A percentile compares a stretch with the other conserved stretches of the same genome.
phyloP scores from a whole-genome alignment of 73 alveolate genomes.

The Tetrahymena thermophila region DNA sequence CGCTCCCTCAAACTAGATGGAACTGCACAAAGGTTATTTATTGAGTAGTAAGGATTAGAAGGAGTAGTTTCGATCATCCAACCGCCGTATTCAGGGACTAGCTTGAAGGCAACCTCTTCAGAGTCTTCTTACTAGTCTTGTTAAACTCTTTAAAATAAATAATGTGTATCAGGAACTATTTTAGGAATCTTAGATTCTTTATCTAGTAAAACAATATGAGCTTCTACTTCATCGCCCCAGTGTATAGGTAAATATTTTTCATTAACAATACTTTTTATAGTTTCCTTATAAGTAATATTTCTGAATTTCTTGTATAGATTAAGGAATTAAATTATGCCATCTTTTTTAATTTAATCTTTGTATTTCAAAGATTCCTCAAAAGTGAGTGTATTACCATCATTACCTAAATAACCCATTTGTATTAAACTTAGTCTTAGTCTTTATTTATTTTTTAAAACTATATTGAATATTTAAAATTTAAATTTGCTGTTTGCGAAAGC shows the following conservation, averaged over 20 bases:
- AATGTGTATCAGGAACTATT: slow-evolving; percentile 6
- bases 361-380: slow-evolving; percentile 43
- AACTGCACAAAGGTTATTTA: slow-evolving; percentile 26
- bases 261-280: neutral
- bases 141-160: neutral
- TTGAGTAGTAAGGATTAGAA: slow-evolving; percentile 52
- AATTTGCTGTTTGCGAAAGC: neutral
- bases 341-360: slow-evolving; percentile 38
- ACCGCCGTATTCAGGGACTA: slow-evolving; percentile 71
- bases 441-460: neutral
- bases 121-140: slow-evolving; percentile 10
- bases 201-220: slow-evolving; percentile 37
- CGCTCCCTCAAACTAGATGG: slow-evolving; percentile 32
- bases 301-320: slow-evolving; percentile 41
- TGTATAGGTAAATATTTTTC: slow-evolving; percentile 41
- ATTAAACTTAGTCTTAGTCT: neutral
- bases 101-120: neutral
- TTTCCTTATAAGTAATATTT: neutral
- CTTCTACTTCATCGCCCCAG: slow-evolving; percentile 88
- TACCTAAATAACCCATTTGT: slow-evolving; percentile 25
- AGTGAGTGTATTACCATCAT: slow-evolving; percentile 14
- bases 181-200: slow-evolving; percentile 12
- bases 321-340: slow-evolving; percentile 60
- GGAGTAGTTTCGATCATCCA: slow-evolving; percentile 87
- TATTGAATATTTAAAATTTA: neutral